Percentiles rank a stretch among this genome's conserved stretches.
Evolutionary conservation across 2,329 filamentous ascomycete species (phyloP).

Genomic region (Colletotrichum scovillei): DNA sequence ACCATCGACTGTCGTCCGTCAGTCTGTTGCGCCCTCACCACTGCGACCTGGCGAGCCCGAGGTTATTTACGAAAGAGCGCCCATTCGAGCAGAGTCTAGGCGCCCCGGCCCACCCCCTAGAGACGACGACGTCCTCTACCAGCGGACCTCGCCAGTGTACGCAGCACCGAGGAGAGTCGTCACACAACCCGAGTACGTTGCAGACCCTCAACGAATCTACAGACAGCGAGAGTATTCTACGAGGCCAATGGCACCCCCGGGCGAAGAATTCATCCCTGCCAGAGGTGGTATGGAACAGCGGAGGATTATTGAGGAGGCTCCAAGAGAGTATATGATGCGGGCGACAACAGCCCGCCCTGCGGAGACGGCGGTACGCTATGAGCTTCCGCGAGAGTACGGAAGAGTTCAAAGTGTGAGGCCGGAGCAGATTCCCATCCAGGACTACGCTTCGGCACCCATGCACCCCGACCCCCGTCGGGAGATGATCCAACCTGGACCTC

Average conservation of each 20-base stretch:
- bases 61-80: constrained; percentile 74
- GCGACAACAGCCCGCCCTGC: constrained; percentile 69
- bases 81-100: constrained; percentile 63
- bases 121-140: constrained; percentile 64
- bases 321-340: constrained; percentile 65
- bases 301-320: constrained; percentile 56
- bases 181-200: constrained; percentile 70
- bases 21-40: constrained; percentile 64
- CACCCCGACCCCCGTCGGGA: constrained; percentile 52
- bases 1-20: constrained; percentile 58
- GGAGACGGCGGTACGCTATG: constrained; percentile 55
- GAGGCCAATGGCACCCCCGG: constrained; percentile 56
- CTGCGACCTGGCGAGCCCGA: constrained; percentile 59
- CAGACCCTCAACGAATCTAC: constrained; percentile 64
- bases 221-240: constrained; percentile 68
- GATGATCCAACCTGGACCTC: constrained; percentile 40
- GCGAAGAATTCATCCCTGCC: constrained; percentile 61
- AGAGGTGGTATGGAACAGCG: constrained; percentile 54
- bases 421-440: constrained; percentile 53
- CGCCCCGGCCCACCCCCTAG: constrained; percentile 58
- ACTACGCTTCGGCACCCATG: constrained; percentile 56
- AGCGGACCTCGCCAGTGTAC: constrained; percentile 61
- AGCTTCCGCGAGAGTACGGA: constrained; percentile 54
- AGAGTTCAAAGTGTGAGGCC: constrained; percentile 56
- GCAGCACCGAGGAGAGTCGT: constrained; percentile 66